Base-by-base conservation (phyloP, 371 early-diverging fungal genomes). In the Dichotomocladium elegans region DNA sequence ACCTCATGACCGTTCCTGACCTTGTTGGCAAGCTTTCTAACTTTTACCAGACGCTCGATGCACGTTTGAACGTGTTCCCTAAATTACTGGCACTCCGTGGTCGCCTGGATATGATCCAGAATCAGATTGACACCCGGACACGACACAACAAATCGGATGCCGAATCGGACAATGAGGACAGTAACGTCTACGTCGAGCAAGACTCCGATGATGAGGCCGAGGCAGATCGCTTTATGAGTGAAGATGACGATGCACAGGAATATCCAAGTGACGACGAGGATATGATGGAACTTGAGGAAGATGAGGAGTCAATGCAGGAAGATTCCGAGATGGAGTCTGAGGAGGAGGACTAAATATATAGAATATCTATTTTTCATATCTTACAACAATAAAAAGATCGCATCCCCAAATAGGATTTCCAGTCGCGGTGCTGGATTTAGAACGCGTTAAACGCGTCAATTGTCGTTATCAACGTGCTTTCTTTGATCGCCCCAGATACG, bases 81-180 rank as follows among this genome's bases (percentile, higher is more conserved):
- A 84, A 85, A 53, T 64, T 92, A 45, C 62, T 85, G 25, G 75
- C 80, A 47, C 64, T 92, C 40, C 67, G 77, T 34, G 93, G 93
- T n/a, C 81, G 91, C 21, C 70, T 92, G 22, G 93, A 92, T 53
- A 62, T 92, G 63, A 82, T 89, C 2, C 76, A 84, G 60, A 74
- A 72, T 41, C 91, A 90, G 68, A 82, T 88, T 37, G 77, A 79
- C 47, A 67, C 80, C 57, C 74, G 83, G 42, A 63, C 70, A 31
- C 64, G 70, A 37, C 70, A 74, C 70, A 4, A 65, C 72, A 51
- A 73, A 71, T 26, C 64, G 46, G 57, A 58, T 29, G 42, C 24
- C 25, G n/a, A n/a, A n/a, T n/a, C n/a, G n/a, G n/a, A n/a, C n/a
- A 37, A 9, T 1, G 49, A 49, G 14, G 30, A 33, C 19, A 21